Evolutionary conservation across 768 basidiomycete species (phyloP), one percentile per base, ranked within the genome.

Genomic region (Cystobasidium onofrii): DNA sequence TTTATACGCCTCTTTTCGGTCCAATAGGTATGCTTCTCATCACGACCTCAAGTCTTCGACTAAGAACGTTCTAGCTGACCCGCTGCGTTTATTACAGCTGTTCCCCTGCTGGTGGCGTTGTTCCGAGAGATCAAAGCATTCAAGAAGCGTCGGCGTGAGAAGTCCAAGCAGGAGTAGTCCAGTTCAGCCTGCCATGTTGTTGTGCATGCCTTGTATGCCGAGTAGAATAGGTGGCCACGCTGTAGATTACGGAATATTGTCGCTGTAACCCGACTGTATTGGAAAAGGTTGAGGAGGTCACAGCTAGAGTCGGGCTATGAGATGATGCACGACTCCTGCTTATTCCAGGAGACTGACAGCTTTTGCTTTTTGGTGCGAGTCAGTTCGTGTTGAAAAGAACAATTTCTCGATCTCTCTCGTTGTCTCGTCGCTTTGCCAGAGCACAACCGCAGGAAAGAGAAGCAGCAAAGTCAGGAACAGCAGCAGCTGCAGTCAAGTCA

Each of bases 1-100:
- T 99, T 10, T 98, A 98, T 80, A 89, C 91, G 0, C 95, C 96
- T 0, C 82, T 99, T 39, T 97, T 99, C 80, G 95, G 91, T 1
- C 93, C 92, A 61, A 86, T 92, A 27, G 54, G 69, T 71, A 36
- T 4, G 34, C 41, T n/a, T 29, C 25, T 3, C 10, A 2, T 25
- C 33, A 6, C 3, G 6, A 4, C 15, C 39, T 27, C 7, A 6
- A 43, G 43, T 43, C n/a, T n/a, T n/a, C n/a, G n/a, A 27, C 31
- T 17, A 18, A n/a, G 1, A n/a, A 6, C 33, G 2, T 2, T 17
- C 27, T 43, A 4, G 52, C 29, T 25, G 44, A 44, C 65, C 10
- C n/a, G 10, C 17, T 39, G 10, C 17, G 7, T 31, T 52, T 43
- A 12, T 39, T 1, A 7, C 55, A 71, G 69, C 55, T 31, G 69